Percentiles rank a stretch among this genome's conserved stretches.
These are phyloP conservation scores for Tylopilus felleus DNA, from an alignment of 768 basidiomycete genomes.

Conservation along the genomic window DNA sequence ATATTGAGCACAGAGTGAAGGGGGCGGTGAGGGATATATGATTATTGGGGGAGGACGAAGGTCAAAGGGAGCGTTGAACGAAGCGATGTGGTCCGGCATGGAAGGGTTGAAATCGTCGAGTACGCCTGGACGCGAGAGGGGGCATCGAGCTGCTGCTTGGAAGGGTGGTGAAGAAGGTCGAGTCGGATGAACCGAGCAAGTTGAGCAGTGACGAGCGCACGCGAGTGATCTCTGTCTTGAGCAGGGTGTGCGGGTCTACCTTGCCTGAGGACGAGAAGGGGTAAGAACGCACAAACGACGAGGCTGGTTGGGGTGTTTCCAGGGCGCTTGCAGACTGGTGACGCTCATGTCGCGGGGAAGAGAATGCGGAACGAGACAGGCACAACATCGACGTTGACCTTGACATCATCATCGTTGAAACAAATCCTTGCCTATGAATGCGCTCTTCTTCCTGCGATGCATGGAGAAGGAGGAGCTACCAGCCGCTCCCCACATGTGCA, in stretches of 20 bases:
- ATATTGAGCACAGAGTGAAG: constrained; percentile 17
- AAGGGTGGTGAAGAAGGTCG: constrained; percentile 84
- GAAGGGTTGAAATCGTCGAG: constrained; percentile 89
- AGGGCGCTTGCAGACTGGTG: constrained; percentile 41
- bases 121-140: constrained; percentile 77
- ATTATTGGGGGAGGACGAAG: constrained; percentile 35
- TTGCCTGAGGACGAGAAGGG: constrained; percentile 18
- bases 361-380: constrained; percentile 10
- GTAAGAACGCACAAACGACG: constrained; percentile 11
- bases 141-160: constrained; percentile 82
- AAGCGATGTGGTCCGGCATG: constrained; percentile 74
- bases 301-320: constrained; percentile 25
- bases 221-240: constrained; percentile 68
- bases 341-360: constrained; percentile 24
- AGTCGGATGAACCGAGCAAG: constrained; percentile 86
- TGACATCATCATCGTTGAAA: constrained; percentile 12
- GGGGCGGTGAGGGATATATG: constrained; percentile 27
- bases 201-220: constrained; percentile 70
- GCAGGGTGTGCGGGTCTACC: constrained; percentile 64
- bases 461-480: too few relatives aligned
- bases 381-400: constrained; percentile 15
- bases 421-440: neutral
- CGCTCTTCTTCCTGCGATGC: constrained; percentile 23
- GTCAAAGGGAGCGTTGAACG: constrained; percentile 59
- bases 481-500: too few relatives aligned